Conservation (phyloP, 345 rosid species). For the Dipteronia sinensis region DNA sequence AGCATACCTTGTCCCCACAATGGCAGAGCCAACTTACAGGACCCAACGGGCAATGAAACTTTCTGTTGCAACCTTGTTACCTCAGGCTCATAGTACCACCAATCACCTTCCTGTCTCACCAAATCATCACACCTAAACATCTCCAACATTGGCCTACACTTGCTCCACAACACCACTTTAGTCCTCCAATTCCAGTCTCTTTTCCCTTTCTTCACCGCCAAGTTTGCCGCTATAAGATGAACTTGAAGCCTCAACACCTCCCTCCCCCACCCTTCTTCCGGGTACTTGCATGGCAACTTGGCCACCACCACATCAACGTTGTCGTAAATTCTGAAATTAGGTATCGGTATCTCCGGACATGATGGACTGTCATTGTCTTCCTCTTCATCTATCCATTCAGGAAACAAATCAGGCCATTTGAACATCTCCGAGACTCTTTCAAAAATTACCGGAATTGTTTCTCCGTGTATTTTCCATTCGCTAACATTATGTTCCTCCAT, state of each 20-base stretch:
- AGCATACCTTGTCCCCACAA: constrained; percentile 83
- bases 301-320: constrained; percentile 74
- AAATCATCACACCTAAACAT: constrained; percentile 79
- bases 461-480: constrained; percentile 61
- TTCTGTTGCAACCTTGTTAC: constrained; percentile 65
- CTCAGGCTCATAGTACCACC: constrained; percentile 82
- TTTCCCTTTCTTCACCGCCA: constrained; percentile 62
- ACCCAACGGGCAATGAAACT: constrained; percentile 75
- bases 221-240: constrained; percentile 66
- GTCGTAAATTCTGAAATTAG: constrained; percentile 46
- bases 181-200: constrained; percentile 59
- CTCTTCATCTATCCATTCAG: constrained; percentile 98
- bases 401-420: constrained; percentile 79
- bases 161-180: constrained; percentile 76
- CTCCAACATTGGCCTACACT: constrained; percentile 92
- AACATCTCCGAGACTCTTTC: constrained; percentile 63
- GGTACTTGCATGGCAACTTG: constrained; percentile 73
- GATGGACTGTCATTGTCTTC: constrained; percentile 66
- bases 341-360: constrained; percentile 93
- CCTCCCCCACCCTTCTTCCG: constrained; percentile 83
- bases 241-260: constrained; percentile 84
- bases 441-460: constrained; percentile 46
- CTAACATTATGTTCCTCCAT: constrained; percentile 66
- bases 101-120: constrained; percentile 69
- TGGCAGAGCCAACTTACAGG: constrained; percentile 80